Base-by-base conservation (phyloP, 1,284 basidiomycete species). In the Hymenochaete sp. region DNA sequence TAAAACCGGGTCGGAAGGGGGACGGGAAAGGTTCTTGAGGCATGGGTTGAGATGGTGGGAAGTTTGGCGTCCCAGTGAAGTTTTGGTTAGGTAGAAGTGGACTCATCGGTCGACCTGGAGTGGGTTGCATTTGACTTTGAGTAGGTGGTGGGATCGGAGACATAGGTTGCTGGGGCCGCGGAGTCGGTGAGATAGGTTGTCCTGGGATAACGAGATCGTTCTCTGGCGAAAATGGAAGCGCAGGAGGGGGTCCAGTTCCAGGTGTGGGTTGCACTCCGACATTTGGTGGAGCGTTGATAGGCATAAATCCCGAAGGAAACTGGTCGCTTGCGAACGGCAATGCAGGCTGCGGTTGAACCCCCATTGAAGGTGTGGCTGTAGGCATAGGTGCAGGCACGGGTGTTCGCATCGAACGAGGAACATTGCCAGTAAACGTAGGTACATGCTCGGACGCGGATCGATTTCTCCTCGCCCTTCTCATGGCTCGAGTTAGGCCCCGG, bases 331-430 rank as follows among this genome's bases (percentile, higher is more conserved):
- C n/a, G n/a, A n/a, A n/a, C n/a, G n/a, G n/a, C n/a, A n/a, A n/a
- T n/a, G n/a, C n/a, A n/a, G 43, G 43, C 29, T 45, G 43, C 5
- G 43, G 43, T 37, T 38, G 25, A 19, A 4, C 5, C 11, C 31
- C 40, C 16, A 26, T 25, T 8, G n/a, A 24, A n/a, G 31, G 33
- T n/a, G n/a, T n/a, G 3, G 28, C 25, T 7, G 40, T 7, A 36
- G 39, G 39, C 21, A 28, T 32, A 10, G 18, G 21, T 25, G 33
- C 32, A 16, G 45, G 14, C 45, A 47, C 42, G 32, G 38, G 43
- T 35, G 21, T 35, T 19, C 13, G 32, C 6, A 5, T 8, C 32
- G 14, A 35, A 19, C 6, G 32, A 35, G 32, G 32, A 6, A 35
- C 32, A n/a, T 35, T 35, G 8, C 32, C 21, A 8, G 32, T n/a